phyloP scores from a whole-genome alignment of 1,139 yeast genomes.

The Debaryomycetaceae sp. region DNA sequence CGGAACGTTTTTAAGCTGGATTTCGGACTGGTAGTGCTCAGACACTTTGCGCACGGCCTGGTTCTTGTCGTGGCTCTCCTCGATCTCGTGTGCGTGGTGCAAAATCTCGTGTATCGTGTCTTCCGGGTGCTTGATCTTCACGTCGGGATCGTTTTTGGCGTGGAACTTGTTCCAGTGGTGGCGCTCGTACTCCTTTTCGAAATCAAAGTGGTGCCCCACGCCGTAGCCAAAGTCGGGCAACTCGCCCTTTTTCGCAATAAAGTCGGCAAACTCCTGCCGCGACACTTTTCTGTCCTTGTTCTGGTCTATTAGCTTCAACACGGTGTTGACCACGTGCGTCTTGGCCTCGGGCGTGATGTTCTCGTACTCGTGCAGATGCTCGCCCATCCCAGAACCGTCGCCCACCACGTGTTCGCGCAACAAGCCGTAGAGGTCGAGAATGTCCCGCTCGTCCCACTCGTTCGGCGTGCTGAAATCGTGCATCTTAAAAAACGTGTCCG shows the following conservation, averaged over 20 bases:
- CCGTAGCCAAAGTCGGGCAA: constrained; percentile 93
- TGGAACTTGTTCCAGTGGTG: constrained; percentile 93
- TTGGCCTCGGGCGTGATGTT: constrained; percentile 45
- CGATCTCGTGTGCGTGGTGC: constrained; percentile 82
- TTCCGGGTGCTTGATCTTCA: constrained; percentile 69
- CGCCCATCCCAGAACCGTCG: constrained; percentile 85
- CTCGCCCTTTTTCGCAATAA: constrained; percentile 49
- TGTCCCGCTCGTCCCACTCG: constrained; percentile 50
- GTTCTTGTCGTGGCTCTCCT: constrained; percentile 43
- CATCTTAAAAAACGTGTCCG: constrained; percentile 66
- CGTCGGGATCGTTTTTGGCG: constrained; percentile 72
- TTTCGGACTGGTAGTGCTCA: constrained; percentile 19
- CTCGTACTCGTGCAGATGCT: constrained; percentile 48
- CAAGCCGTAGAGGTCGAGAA: constrained; percentile 72
- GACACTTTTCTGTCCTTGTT: constrained; percentile 57
- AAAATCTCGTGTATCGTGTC: constrained; percentile 83
- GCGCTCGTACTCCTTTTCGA: constrained; percentile 84
- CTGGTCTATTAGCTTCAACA: constrained; percentile 52
- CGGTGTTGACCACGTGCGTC: constrained; percentile 42
- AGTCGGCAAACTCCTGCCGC: constrained; percentile 64
- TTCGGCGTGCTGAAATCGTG: constrained; percentile 60
- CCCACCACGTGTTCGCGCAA: constrained; percentile 66
- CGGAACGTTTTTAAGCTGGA: constrained; percentile 27
- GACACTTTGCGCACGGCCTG: constrained; percentile 28
- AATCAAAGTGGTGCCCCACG: constrained; percentile 94